Conservation (phyloP, 1,284 basidiomycete species). For the Athelia sp. region DNA sequence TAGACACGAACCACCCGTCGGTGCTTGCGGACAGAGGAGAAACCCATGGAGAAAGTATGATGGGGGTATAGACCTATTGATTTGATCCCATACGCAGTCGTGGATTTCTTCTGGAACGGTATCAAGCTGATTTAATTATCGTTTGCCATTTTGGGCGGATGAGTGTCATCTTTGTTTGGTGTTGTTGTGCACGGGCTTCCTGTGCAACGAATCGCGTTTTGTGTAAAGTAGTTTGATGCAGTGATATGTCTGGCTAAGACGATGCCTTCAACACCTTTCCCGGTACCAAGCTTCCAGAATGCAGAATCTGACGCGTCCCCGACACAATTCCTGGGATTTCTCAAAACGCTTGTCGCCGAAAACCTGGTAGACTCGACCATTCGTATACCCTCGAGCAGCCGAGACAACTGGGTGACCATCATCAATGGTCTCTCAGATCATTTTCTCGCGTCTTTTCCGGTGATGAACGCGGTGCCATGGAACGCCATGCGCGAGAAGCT, state of each 20-base stretch:
- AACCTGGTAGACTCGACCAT: constrained; percentile 23
- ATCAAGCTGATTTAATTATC: background rate
- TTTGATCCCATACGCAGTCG: no score
- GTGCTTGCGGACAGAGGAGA: no score
- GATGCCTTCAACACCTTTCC: constrained; percentile 24
- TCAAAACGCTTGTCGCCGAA: constrained; percentile 34
- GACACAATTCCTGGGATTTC: constrained; percentile 38
- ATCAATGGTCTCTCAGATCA: constrained; percentile 45
- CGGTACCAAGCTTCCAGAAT: constrained; percentile 36
- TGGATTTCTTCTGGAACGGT: no score
- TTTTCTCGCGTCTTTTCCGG: constrained; percentile 46
- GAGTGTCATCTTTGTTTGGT: background rate
- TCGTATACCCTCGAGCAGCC: constrained; percentile 22
- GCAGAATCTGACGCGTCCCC: constrained; percentile 32
- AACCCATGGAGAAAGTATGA: no score
- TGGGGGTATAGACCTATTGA: no score
- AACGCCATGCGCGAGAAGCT: constrained; percentile 51
- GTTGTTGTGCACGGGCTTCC: background rate
- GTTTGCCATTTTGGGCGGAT: background rate
- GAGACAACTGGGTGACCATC: constrained; percentile 34
- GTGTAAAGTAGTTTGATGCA: background rate
- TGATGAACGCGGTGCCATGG: constrained; percentile 41
- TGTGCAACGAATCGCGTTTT: background rate
- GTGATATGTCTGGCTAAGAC: constrained; percentile 18
- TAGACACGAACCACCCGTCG: no score